Base-by-base conservation (phyloP, 345 rosid genomes). In the Bruguiera gymnorhiza region DNA sequence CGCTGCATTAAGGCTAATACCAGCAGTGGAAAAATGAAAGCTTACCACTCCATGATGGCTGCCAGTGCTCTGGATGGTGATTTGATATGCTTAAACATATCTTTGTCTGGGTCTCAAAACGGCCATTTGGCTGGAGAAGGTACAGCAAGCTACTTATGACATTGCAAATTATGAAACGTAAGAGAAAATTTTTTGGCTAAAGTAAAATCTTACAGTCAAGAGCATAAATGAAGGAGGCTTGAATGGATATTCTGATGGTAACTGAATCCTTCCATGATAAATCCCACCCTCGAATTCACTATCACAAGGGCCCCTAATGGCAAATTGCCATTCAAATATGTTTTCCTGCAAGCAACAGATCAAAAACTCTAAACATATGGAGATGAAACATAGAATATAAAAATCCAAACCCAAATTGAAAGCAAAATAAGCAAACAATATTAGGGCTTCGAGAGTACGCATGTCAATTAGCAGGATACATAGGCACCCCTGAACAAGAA, bases 51-150 rank as follows among this genome's bases (percentile, higher is more conserved):
- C 98, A 94, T 23, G 98, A 94, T 56, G 98, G 98, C 82, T 89
- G 98, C 97, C 98, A 94, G 64, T 94, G 98, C 86, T 94, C 97
- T 0, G 98, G 98, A 81, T 94, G 98, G 75, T 94, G 91, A 84
- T 89, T 91, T 1, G 98, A 93, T 72, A 93, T 93, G 84, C 98
- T 93, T 69, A 93, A 75, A 84, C 98, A 93, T 73, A 93, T 89
- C 83, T 91, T 93, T 5, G 98, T 93, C 75, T 91, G 95, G 60
- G 92, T 91, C 68, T 91, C 97, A 64, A 91, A 94, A 60, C 97
- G 96, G 43, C 98, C 97, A 74, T 91, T 94, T 20, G 97, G 96
- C 97, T 94, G 86, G 53, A 75, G 70, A 27, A 30, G 50, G 32
- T n/a, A 13, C 30, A 37, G 20, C 31, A 60, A 65, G 27, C 59